Evolutionary conservation across 768 basidiomycete species (phyloP).

Genomic region (Candolleomyces aberdarensis): DNA sequence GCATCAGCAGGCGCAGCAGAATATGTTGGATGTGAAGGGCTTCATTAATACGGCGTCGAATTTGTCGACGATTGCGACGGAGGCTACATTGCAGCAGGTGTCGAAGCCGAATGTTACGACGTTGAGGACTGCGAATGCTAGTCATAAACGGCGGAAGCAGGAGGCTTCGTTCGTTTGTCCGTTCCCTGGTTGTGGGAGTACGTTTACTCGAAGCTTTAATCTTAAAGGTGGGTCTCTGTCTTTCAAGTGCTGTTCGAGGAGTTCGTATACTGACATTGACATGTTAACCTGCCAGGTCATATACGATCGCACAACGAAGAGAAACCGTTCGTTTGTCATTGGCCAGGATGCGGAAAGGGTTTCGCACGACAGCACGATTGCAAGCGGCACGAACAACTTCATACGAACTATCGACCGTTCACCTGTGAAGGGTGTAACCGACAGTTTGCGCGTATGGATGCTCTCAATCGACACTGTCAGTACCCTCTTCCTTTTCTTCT

Average conservation of each 20-base stretch:
- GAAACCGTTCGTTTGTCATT: slow-evolving; percentile 91
- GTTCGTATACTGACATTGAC: background rate
- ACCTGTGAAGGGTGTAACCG: slow-evolving; percentile 91
- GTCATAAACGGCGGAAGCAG: slow-evolving; percentile 80
- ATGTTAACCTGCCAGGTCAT: slow-evolving; percentile 56
- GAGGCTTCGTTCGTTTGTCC: slow-evolving; percentile 85
- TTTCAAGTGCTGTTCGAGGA: background rate
- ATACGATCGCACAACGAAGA: slow-evolving; percentile 93
- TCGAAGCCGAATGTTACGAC: slow-evolving; percentile 89
- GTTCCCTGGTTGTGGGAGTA: slow-evolving; percentile 79
- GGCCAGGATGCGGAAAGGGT: slow-evolving; percentile 92
- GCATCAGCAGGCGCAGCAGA: background rate
- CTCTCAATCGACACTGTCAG: slow-evolving; percentile 89
- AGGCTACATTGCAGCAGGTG: slow-evolving; percentile 15
- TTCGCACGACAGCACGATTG: slow-evolving; percentile 96
- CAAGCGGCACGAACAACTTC: slow-evolving; percentile 93
- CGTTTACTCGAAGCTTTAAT: slow-evolving; percentile 92
- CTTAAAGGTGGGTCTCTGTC: slow-evolving; percentile 62
- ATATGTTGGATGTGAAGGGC: background rate
- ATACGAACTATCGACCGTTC: slow-evolving; percentile 90
- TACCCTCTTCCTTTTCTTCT: slow-evolving; percentile 16
- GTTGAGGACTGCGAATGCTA: slow-evolving; percentile 83
- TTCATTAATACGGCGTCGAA: slow-evolving; percentile 2
- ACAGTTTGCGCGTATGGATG: slow-evolving; percentile 94
- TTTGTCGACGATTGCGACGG: slow-evolving; percentile 1